Base-by-base conservation (phyloP, 2,329 filamentous ascomycete species). In the Monosporascus sp. region DNA sequence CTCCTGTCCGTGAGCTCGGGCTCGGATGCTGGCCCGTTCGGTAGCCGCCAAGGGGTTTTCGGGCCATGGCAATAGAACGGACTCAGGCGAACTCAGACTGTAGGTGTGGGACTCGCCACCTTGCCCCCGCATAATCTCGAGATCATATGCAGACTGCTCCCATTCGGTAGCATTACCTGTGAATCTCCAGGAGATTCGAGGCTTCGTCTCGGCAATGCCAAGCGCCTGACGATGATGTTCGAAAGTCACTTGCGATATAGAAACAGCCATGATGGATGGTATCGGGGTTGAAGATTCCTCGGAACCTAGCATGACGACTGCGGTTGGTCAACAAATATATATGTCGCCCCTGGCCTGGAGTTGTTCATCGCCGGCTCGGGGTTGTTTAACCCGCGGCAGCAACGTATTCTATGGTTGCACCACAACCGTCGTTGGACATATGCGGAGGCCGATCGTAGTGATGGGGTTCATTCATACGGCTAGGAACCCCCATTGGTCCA, bases 101-200 rank as follows among this genome's bases (percentile, higher is more conserved):
- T 46, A 46, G 9, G 22, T 46, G 8, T 31, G 43, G 17, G 20
- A 20, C 11, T n/a, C 9, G 43, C 14, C 22, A 7, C 8, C 43
- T 20, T n/a, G 9, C 11, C 43, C 43, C 7, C 43, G 43, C 22
- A 26, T 6, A 46, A 79, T 63, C 52, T 78, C 71, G 3, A 79
- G 55, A 5, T 75, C 74, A 44, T 79, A 79, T 7, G 68, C 62
- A 6, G 60, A 65, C 56, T 79, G 77, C 5, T 67, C 65, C 75
- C 75, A 79, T 55, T 74, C 61, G 0, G 63, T 45, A 7, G 64
- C 68, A 7, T 67, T 61, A 2, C 72, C 72, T 3, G 66, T 65
- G 46, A 78, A 77, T 5, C 69, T 60, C 76, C 76, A 79, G 1
- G 76, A 77, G 44, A 79, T 72, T 0, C 76, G 68, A 8, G 76